Percentiles rank a stretch among this genome's conserved stretches.
Evolutionary conservation across 306 rosid species (phyloP).

Genomic region (Ceratonia siliqua): DNA sequence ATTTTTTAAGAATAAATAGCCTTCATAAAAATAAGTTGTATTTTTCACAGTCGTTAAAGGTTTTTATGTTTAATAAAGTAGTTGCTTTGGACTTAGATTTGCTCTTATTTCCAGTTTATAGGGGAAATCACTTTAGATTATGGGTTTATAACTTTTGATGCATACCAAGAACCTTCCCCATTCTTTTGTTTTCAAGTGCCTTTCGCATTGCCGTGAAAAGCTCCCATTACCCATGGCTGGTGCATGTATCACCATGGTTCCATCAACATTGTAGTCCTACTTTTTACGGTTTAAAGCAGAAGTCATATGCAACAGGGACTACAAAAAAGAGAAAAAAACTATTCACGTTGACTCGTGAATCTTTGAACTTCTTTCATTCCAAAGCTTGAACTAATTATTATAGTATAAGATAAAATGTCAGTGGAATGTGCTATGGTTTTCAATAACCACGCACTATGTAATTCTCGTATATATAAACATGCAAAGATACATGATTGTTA

Average conservation of each 20-base stretch:
- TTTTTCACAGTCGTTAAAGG: no score
- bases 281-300: neutral
- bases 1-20: no score
- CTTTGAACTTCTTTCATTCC: neutral
- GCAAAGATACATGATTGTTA: no score
- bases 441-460: no score
- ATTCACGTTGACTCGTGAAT: neutral
- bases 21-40: no score
- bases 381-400: neutral
- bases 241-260: slow-evolving; percentile 1
- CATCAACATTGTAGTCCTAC: neutral
- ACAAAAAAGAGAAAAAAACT: neutral
- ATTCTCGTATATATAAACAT: no score
- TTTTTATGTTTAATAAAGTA: no score
- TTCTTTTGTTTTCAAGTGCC: no score
- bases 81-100: no score
- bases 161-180: neutral
- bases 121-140: neutral
- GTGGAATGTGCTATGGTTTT: no score
- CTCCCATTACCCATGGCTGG: neutral
- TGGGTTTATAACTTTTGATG: neutral
- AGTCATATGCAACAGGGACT: neutral
- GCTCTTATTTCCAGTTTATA: neutral
- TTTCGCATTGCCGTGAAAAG: neutral
- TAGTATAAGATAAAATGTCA: no score